These are phyloP conservation scores for Scutellaria galericulata DNA, from an alignment of 257 asterid species.

Conservation along the genomic window DNA sequence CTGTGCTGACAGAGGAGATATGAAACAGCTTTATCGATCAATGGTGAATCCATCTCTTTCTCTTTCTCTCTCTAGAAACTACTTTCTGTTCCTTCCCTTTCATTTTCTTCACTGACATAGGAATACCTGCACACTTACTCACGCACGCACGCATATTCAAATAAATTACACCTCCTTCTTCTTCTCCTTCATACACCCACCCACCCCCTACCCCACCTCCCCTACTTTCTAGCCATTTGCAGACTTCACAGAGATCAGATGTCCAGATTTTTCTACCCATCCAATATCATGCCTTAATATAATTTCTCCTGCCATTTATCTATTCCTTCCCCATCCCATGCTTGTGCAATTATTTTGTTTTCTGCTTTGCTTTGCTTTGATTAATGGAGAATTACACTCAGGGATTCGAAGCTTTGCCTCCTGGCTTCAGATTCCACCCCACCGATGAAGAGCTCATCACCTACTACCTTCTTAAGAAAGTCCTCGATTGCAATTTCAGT, in stretches of 20 bases:
- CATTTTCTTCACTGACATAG: conserved; percentile 78
- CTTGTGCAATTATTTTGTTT: too few species aligned
- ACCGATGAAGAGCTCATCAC: conserved; percentile 92
- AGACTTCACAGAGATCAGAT: conserved; percentile 49
- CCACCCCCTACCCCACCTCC: conserved; percentile 18
- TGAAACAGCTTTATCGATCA: conserved; percentile 82
- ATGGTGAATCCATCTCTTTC: conserved; percentile 50
- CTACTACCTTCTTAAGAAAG: conserved; percentile 79
- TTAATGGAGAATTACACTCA: conserved; percentile 52
- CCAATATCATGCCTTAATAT: conserved; percentile 45
- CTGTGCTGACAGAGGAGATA: conserved; percentile 69
- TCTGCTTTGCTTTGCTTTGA: too few species aligned
- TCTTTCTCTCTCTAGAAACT: conserved; percentile 42
- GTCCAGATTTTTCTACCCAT: conserved; percentile 37
- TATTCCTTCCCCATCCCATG: conserved; percentile 16
- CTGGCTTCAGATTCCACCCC: conserved; percentile 89
- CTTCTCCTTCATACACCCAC: conserved; percentile 14
- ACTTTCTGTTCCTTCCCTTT: conserved; percentile 68
- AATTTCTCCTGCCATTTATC: conserved; percentile 49
- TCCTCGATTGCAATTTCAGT: conserved; percentile 62
- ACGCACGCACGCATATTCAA: conserved; percentile 96
- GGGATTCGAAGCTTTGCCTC: conserved; percentile 62
- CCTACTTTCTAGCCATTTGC: conserved; percentile 43
- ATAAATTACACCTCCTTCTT: conserved; percentile 5
- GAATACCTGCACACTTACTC: conserved; percentile 82